Evolutionary conservation across 129 eudicot genomes (phyloP).

Genomic region (Centaurea solstitialis): DNA sequence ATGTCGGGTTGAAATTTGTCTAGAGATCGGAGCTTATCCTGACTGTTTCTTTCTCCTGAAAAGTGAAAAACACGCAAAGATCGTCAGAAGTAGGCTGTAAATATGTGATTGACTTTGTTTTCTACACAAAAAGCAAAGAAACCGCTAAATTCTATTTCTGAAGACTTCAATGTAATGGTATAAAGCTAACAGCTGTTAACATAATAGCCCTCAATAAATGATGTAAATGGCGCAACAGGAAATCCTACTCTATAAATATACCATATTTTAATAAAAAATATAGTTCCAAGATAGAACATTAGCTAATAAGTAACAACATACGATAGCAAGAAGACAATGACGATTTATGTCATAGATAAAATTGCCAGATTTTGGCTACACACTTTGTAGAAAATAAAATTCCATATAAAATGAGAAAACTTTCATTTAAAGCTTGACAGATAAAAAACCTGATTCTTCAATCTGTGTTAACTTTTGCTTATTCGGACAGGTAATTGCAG

Average conservation of each 20-base stretch:
- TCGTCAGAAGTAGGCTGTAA: conserved; percentile 11
- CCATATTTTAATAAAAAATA: not conserved
- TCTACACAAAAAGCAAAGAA: no score
- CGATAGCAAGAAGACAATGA: not conserved
- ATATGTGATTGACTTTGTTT: conserved; percentile 1
- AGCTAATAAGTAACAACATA: not conserved
- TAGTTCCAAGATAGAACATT: not conserved
- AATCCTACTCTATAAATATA: not conserved
- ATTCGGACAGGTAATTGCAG: conserved; percentile 44
- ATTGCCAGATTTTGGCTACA: not conserved
- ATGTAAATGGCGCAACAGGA: not conserved
- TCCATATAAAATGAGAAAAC: not conserved
- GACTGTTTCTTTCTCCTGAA: conserved; percentile 48
- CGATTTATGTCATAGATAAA: conserved; percentile 2
- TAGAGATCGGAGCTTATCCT: conserved; percentile 21
- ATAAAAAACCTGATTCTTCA: conserved; percentile 49
- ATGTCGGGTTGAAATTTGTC: conserved; percentile 45
- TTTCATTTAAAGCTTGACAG: conserved; percentile 9
- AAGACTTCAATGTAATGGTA: not conserved
- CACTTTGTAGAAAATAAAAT: not conserved
- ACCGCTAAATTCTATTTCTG: not conserved
- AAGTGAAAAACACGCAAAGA: conserved; percentile 9
- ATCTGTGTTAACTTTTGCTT: conserved; percentile 45
- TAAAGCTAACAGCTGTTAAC: not conserved
- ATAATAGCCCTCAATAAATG: not conserved